These are phyloP conservation scores for Epichloe uncinata DNA, from an alignment of 2,329 filamentous ascomycete species.

Conservation along the genomic window DNA sequence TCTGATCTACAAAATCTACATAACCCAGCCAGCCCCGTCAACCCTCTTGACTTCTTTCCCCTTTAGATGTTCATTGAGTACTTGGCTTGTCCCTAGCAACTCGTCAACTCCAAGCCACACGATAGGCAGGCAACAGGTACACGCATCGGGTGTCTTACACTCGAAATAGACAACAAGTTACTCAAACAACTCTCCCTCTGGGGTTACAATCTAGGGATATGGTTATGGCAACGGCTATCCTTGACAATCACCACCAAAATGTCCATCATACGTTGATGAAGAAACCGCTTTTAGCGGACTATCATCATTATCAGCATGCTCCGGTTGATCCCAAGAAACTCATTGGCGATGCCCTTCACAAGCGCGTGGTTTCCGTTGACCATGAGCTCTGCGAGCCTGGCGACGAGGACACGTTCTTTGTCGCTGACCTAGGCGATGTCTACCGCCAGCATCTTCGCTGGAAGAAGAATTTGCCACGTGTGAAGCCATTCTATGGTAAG, in stretches of 20 bases:
- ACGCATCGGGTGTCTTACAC: no score
- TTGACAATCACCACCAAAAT: constrained; percentile 39
- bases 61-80: constrained; percentile 1
- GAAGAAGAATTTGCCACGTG: constrained; percentile 85
- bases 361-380: constrained; percentile 72
- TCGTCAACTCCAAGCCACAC: neutral
- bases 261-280: constrained; percentile 34
- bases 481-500: constrained; percentile 93
- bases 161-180: neutral
- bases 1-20: constrained; percentile 1
- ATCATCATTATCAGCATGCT: constrained; percentile 27
- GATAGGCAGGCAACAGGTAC: neutral
- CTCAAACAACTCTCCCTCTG: constrained; percentile 1
- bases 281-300: constrained; percentile 26
- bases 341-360: constrained; percentile 76
- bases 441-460: constrained; percentile 97
- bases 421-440: constrained; percentile 93
- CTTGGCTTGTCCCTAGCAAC: constrained; percentile 1
- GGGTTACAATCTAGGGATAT: constrained; percentile 32
- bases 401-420: constrained; percentile 96
- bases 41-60: neutral
- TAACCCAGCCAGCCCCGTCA: constrained; percentile 1
- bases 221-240: constrained; percentile 51
- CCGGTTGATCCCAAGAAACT: constrained; percentile 54
- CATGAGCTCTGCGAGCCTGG: constrained; percentile 79